Evolutionary conservation across 305 asterid species (phyloP).

Genomic region (Ilex paraguariensis): DNA sequence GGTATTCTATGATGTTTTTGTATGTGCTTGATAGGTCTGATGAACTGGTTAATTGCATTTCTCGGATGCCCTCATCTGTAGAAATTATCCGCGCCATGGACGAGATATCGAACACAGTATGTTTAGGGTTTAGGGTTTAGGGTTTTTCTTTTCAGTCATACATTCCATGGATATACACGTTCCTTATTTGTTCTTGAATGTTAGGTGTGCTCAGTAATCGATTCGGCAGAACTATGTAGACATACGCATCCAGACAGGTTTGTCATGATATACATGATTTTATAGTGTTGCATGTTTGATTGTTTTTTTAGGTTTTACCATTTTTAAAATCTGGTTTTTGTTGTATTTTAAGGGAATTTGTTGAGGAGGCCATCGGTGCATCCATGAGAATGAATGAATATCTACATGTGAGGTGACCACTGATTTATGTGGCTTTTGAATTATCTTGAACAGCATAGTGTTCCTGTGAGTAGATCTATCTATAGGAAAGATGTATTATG

Average conservation of each 20-base stretch:
- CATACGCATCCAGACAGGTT: constrained; percentile 99
- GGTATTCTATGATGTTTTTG: not conserved
- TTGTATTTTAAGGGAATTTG: constrained; percentile 52
- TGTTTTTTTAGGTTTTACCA: constrained; percentile 1
- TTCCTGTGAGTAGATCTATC: no score
- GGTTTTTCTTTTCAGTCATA: no score
- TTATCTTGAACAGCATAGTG: not conserved
- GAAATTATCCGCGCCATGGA: constrained; percentile 81
- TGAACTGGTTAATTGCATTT: constrained; percentile 64
- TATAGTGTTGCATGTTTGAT: not conserved
- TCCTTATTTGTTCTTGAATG: constrained; percentile 5
- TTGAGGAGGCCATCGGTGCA: constrained; percentile 81
- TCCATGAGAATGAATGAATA: constrained; percentile 74
- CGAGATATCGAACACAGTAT: constrained; percentile 83
- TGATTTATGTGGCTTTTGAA: constrained; percentile 19
- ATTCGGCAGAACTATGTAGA: constrained; percentile 91
- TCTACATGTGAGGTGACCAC: constrained; percentile 86
- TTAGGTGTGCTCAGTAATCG: constrained; percentile 89
- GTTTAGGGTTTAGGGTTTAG: constrained; percentile 9
- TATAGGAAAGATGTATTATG: no score
- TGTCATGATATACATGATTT: constrained; percentile 10
- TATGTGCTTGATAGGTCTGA: constrained; percentile 57
- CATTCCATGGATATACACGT: no score
- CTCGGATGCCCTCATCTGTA: constrained; percentile 81
- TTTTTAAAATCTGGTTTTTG: constrained; percentile 2